Base-by-base conservation (phyloP, 495 filamentous ascomycete genomes). In the Aspergillus sclerotioniger region DNA sequence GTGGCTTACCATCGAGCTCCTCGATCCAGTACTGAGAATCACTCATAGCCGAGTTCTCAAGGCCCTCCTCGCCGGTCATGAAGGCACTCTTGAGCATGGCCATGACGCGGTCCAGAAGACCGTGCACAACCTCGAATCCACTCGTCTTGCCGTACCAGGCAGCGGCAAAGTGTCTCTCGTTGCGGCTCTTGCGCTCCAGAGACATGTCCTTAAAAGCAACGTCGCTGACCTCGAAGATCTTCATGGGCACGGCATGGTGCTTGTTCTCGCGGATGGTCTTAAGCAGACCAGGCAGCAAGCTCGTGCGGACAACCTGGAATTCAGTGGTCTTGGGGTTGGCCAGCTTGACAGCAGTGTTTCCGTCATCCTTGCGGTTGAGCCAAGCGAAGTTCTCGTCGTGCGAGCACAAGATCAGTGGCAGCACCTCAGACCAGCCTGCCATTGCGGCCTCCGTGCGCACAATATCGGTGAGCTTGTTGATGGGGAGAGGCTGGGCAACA, bases 311-410 rank as follows among this genome's bases (percentile, higher is more conserved):
- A 59, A 99, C 85, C 72, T 99, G 94, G 74, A 97, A 99, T 67
- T 99, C 94, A 16, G 84, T 82, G 3, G 93, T 95, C 79, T 98
- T 98, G 52, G 94, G 94, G 74, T 99, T 99, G 55, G 90, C 90
- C 41, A 99, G 86, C 67, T 82, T 87, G 60, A 99, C 87, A 6
- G 91, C 91, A 0, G 87, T 92, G 19, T 76, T 86, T 48, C 94
- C 92, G 62, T 96, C 89, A 60, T 96, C 92, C 59, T 85, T 84
- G 57, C 93, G 89, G 74, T 98, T 96, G 37, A 99, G 80, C 91
- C 91, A 97, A 46, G 78, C 88, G 70, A 97, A 99, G 77, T 98
- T 99, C 82, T 99, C 94, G 67, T 96, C 94, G 70, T 98, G 92
- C 15, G 91, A 96, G 83, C 94, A 99, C 49, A 99, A 83, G 66